Conservation (phyloP, 2,329 filamentous ascomycete species). For the Trichoderma sp. region DNA sequence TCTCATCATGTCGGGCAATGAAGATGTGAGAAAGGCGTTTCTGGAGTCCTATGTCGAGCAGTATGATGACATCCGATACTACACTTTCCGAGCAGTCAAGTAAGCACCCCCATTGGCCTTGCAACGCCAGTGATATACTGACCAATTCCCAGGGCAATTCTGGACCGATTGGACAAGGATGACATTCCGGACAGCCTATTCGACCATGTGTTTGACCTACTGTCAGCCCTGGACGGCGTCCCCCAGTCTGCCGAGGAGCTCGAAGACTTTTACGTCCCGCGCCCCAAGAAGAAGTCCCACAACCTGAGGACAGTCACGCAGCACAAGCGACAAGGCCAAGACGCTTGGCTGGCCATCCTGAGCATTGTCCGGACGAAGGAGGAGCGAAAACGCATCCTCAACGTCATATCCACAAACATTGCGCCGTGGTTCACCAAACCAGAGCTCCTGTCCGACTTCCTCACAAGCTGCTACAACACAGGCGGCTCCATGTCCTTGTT, state of each 20-base stretch:
- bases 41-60: constrained; percentile 75
- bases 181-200: constrained; percentile 44
- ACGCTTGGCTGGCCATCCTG: constrained; percentile 82
- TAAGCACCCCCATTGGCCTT: constrained; percentile 50
- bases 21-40: constrained; percentile 70
- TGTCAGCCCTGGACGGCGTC: constrained; percentile 69
- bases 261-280: constrained; percentile 66
- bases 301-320: constrained; percentile 64
- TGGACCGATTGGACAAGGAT: constrained; percentile 34
- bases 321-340: constrained; percentile 79
- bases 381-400: constrained; percentile 78
- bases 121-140: constrained; percentile 1
- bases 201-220: constrained; percentile 61
- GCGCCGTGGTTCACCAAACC: constrained; percentile 88
- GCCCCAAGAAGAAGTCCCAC: constrained; percentile 69
- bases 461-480: constrained; percentile 89
- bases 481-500: constrained; percentile 86
- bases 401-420: constrained; percentile 74
- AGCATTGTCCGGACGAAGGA: constrained; percentile 66
- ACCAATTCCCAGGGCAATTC: constrained; percentile 33
- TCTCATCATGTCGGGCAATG: constrained; percentile 61
- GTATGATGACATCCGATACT: constrained; percentile 83
- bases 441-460: constrained; percentile 90
- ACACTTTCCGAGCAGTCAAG: constrained; percentile 75
- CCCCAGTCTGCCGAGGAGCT: constrained; percentile 68